These are phyloP conservation scores for Chionographis japonica DNA, from an alignment of 106 monocot genomes.

Conservation along the genomic window DNA sequence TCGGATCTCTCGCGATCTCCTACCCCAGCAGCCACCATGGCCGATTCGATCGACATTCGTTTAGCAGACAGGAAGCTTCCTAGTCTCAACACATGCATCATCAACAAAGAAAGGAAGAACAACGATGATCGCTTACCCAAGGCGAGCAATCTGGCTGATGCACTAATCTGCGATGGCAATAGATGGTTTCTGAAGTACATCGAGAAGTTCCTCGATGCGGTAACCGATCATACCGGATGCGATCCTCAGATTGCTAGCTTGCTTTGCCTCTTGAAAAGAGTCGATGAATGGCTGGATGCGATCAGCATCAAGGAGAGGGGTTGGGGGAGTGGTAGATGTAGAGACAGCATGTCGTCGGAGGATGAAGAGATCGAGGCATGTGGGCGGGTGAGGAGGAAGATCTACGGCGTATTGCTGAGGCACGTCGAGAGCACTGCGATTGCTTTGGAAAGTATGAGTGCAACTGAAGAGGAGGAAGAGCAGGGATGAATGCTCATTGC, in stretches of 20 bases:
- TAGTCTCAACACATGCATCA: not conserved
- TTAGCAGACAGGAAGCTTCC: not conserved
- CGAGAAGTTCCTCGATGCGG: constrained; percentile 41
- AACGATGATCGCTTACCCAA: constrained; percentile 13
- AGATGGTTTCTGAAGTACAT: constrained; percentile 60
- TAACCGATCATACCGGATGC: not conserved
- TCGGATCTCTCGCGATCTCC: constrained; percentile 29
- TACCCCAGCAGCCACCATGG: not conserved
- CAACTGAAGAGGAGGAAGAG: constrained; percentile 29
- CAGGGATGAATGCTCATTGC: not conserved
- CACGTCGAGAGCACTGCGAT: constrained; percentile 40
- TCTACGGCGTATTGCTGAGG: constrained; percentile 42
- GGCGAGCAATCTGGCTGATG: constrained; percentile 21
- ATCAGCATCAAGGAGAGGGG: constrained; percentile 18
- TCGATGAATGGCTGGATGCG: constrained; percentile 51
- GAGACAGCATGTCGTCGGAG: constrained; percentile 23
- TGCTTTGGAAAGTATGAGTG: constrained; percentile 38
- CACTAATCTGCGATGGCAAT: constrained; percentile 38
- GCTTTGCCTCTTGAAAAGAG: constrained; percentile 47
- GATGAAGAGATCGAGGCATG: constrained; percentile 40
- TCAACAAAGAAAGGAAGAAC: constrained; percentile 15
- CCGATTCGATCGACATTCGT: not conserved
- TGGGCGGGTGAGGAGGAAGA: constrained; percentile 59
- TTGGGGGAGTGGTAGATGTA: constrained; percentile 13
- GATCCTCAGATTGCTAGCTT: constrained; percentile 44